Conservation (phyloP, 2,329 filamentous ascomycete genomes). For the Penicillium janthinellum region DNA sequence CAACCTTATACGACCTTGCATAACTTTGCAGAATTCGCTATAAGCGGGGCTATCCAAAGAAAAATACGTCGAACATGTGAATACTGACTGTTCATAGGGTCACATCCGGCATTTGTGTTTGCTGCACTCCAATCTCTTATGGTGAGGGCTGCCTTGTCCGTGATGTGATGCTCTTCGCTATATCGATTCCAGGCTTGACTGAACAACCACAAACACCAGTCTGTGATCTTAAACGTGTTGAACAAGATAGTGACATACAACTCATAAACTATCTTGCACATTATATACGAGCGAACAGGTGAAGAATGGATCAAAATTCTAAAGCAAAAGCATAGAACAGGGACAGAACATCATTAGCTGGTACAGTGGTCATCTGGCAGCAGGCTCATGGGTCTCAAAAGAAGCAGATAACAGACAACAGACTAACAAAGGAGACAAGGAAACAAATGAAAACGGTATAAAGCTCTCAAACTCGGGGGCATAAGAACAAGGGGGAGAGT, state of each 20-base stretch:
- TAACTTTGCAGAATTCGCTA: too few relatives aligned
- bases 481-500: conserved; percentile 9
- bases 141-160: too few relatives aligned
- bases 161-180: too few relatives aligned
- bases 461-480: conserved; percentile 25
- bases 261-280: not conserved
- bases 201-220: not conserved
- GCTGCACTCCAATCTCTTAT: too few relatives aligned
- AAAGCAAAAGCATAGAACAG: conserved; percentile 19
- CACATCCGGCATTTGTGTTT: too few relatives aligned
- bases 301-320: conserved; percentile 6
- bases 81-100: too few relatives aligned
- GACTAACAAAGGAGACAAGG: conserved; percentile 14
- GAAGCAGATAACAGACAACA: conserved; percentile 10
- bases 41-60: too few relatives aligned
- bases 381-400: conserved; percentile 8
- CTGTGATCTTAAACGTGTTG: not conserved
- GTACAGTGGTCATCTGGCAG: conserved; percentile 24
- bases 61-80: too few relatives aligned
- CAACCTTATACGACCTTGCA: too few relatives aligned
- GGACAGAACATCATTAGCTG: conserved; percentile 23
- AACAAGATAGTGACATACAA: not conserved
- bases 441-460: conserved; percentile 24
- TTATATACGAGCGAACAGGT: not conserved
- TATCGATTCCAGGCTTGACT: too few relatives aligned